These are phyloP conservation scores for Candida rishiriensis DNA, from an alignment of 805 yeast species.

Conservation along the genomic window DNA sequence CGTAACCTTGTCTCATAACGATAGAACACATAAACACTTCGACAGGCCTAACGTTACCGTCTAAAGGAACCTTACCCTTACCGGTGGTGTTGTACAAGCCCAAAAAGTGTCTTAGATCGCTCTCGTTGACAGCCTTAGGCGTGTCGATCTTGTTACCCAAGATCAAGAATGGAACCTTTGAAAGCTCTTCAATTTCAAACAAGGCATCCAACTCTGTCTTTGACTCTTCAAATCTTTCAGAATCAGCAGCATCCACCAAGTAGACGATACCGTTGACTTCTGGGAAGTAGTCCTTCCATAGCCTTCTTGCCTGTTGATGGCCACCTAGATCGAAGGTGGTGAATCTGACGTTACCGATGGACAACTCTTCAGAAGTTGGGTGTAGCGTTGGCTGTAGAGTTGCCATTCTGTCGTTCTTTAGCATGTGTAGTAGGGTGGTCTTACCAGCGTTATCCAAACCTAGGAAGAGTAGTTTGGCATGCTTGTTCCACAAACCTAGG, in stretches of 20 bases:
- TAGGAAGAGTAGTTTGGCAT: slow-evolving; percentile 90
- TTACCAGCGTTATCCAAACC: slow-evolving; percentile 99
- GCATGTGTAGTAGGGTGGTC: slow-evolving; percentile 82
- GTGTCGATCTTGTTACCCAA: slow-evolving; percentile 97
- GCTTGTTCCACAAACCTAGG: slow-evolving; percentile 85
- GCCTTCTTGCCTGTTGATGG: slow-evolving; percentile 96
- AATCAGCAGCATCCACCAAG: slow-evolving; percentile 95
- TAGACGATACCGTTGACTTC: slow-evolving; percentile 97
- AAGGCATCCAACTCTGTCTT: slow-evolving; percentile 92
- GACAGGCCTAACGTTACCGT: slow-evolving; percentile 72
- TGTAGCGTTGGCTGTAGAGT: slow-evolving; percentile 97
- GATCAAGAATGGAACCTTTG: slow-evolving; percentile 84
- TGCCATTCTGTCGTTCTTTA: slow-evolving; percentile 94
- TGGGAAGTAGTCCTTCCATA: slow-evolving; percentile 99
- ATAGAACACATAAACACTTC: slow-evolving; percentile 98
- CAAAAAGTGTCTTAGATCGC: slow-evolving; percentile 85
- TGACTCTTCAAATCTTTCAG: slow-evolving; percentile 91
- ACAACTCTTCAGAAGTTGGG: slow-evolving; percentile 97
- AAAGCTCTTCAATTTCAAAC: slow-evolving; percentile 87
- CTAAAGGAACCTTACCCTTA: slow-evolving; percentile 66
- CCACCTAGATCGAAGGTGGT: slow-evolving; percentile 99
- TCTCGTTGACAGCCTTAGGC: slow-evolving; percentile 91
- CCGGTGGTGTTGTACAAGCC: slow-evolving; percentile 90
- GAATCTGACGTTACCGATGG: slow-evolving; percentile 93
- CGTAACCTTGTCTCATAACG: slow-evolving; percentile 97